Evolutionary conservation across 1,284 basidiomycete species (phyloP).

Genomic region (Cryptococcus hybrid): DNA sequence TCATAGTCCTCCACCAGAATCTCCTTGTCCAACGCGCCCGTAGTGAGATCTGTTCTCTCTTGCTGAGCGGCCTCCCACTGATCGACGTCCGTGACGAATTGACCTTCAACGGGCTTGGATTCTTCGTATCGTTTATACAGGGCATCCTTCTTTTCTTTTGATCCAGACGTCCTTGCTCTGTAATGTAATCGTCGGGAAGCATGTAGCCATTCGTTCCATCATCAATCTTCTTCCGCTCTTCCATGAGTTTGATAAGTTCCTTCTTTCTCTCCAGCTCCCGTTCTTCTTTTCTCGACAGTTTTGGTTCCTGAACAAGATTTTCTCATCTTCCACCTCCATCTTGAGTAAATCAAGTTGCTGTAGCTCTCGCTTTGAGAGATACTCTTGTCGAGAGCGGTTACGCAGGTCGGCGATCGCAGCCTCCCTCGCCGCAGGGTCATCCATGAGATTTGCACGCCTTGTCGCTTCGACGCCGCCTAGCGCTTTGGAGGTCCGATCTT

Average conservation of each 20-base stretch:
- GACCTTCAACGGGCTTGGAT: slow-evolving; percentile 65
- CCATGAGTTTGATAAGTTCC: slow-evolving; percentile 85
- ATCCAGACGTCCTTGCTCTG: slow-evolving; percentile 98
- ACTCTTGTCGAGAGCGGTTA: slow-evolving; percentile 84
- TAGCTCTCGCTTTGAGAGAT: slow-evolving; percentile 90
- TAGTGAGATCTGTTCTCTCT: slow-evolving; percentile 79
- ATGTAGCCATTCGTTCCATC: slow-evolving; percentile 93
- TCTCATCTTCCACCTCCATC: slow-evolving; percentile 90
- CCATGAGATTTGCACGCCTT: slow-evolving; percentile 74
- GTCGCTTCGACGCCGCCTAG: slow-evolving; percentile 80
- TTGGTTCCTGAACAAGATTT: slow-evolving; percentile 66
- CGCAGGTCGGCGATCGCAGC: slow-evolving; percentile 80
- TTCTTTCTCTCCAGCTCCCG: slow-evolving; percentile 87
- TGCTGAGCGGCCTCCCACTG: slow-evolving; percentile 95
- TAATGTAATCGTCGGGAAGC: slow-evolving; percentile 95
- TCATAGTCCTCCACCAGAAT: slow-evolving; percentile 81
- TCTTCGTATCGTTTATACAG: slow-evolving; percentile 95
- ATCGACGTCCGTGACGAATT: slow-evolving; percentile 94
- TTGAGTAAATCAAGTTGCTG: slow-evolving; percentile 94
- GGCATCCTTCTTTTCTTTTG: slow-evolving; percentile 93
- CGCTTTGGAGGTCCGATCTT: slow-evolving; percentile 78
- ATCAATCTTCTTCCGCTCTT: slow-evolving; percentile 89
- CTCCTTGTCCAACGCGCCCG: slow-evolving; percentile 83
- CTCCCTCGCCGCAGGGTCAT: slow-evolving; percentile 74
- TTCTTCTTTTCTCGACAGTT: slow-evolving; percentile 78